phyloP scores from a whole-genome alignment of 306 rosid genomes.

The Castanopsis chinensis region DNA sequence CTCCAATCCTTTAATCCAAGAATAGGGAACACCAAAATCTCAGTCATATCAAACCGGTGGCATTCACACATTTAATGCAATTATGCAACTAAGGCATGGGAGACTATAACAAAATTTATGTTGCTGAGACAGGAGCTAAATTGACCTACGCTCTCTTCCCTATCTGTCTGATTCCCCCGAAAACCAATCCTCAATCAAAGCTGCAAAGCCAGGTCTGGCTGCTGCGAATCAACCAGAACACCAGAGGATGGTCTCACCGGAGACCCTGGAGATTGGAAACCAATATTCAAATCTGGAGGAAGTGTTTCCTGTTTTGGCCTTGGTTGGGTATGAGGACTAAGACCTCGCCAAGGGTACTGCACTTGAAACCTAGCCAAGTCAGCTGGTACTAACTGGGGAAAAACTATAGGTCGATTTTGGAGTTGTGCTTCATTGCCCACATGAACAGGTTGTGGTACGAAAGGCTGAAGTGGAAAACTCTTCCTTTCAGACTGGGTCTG shows the following conservation, averaged over 20 bases:
- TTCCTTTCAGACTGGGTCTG: constrained; percentile 63
- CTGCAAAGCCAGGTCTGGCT: constrained; percentile 97
- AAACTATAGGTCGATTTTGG: constrained; percentile 59
- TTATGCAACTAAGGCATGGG: constrained; percentile 1
- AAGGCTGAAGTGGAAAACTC: constrained; percentile 62
- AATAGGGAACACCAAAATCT: constrained; percentile 15
- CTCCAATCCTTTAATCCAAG: constrained; percentile 24
- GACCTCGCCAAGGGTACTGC: constrained; percentile 73
- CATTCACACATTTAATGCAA: constrained; percentile 25
- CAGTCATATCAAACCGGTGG: constrained; percentile 28
- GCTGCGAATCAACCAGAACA: constrained; percentile 85
- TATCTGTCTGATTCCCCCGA: constrained; percentile 21
- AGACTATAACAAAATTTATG: constrained; percentile 23
- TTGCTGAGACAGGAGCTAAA: constrained; percentile 28
- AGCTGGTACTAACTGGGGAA: constrained; percentile 68
- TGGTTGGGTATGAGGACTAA: constrained; percentile 57
- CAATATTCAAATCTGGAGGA: constrained; percentile 97
- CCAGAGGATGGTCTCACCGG: constrained; percentile 90
- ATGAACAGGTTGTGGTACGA: constrained; percentile 52
- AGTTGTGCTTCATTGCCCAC: constrained; percentile 55
- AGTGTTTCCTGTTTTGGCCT: constrained; percentile 79
- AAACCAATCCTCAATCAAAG: constrained; percentile 44
- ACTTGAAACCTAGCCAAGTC: constrained; percentile 81
- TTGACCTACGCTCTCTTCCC: background rate
- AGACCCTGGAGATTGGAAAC: constrained; percentile 89